Percentiles rank a stretch among this genome's conserved stretches.
phyloP scores from a whole-genome alignment of 2,329 filamentous ascomycete genomes.

The Ploettnerulaceae sp. region DNA sequence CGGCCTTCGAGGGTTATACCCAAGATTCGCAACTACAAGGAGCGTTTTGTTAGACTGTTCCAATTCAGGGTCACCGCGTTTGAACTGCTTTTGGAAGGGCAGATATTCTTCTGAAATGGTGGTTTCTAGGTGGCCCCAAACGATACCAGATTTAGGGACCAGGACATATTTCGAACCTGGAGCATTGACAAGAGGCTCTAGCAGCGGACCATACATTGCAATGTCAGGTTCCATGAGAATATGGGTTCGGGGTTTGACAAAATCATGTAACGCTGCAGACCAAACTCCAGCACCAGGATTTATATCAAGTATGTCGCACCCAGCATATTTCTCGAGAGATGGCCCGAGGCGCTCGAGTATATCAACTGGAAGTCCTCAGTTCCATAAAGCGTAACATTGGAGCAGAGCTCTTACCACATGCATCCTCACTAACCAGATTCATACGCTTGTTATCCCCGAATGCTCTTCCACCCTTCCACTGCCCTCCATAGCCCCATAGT shows the following conservation, averaged over 20 bases:
- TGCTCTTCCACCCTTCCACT: neutral
- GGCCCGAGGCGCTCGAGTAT: slow-evolving; percentile 60
- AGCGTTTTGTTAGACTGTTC: slow-evolving; percentile 62
- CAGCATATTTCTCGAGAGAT: slow-evolving; percentile 63
- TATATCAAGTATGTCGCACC: slow-evolving; percentile 82
- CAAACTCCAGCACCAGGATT: slow-evolving; percentile 77
- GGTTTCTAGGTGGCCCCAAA: slow-evolving; percentile 54
- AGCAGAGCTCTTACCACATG: slow-evolving; percentile 38
- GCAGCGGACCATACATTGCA: slow-evolving; percentile 53
- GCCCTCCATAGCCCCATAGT: slow-evolving; percentile 5
- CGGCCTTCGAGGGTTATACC: slow-evolving; percentile 45
- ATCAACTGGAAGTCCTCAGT: slow-evolving; percentile 26
- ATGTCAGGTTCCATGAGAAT: slow-evolving; percentile 72
- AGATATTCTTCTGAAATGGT: slow-evolving; percentile 48
- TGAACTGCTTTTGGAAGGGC: slow-evolving; percentile 46
- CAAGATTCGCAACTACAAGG: slow-evolving; percentile 66
- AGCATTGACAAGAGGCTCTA: slow-evolving; percentile 51
- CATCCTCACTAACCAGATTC: slow-evolving; percentile 47
- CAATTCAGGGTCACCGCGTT: slow-evolving; percentile 36
- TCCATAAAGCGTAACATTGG: neutral
- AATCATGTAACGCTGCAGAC: slow-evolving; percentile 70
- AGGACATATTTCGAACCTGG: slow-evolving; percentile 45
- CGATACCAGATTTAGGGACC: slow-evolving; percentile 51
- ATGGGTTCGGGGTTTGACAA: slow-evolving; percentile 74
- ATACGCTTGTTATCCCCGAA: slow-evolving; percentile 40